Base-by-base conservation (phyloP, 805 yeast species). In the Lipomyces yamadae region DNA sequence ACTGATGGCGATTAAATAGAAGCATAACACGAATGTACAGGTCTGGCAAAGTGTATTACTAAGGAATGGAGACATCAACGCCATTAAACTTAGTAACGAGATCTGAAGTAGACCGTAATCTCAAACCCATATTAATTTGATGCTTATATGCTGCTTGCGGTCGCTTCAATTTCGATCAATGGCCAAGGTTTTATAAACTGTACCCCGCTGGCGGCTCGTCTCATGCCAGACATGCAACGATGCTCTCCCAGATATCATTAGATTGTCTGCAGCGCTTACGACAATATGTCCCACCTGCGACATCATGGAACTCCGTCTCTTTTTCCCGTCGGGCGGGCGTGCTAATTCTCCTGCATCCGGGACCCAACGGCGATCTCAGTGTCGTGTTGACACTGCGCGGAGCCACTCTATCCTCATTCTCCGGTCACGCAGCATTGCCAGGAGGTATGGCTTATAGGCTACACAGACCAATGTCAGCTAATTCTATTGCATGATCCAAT, bases 371-470 rank as follows among this genome's bases (percentile, higher is more conserved):
- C 4, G 96, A 92, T 71, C 77, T 92, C 24, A 78, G 94, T 56
- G 96, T 91, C 39, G 81, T 93, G 2, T 78, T 93, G 60, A 93
- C 98, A 0, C 87, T 89, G 72, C 78, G 98, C 68, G 87, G 96
- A 2, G 81, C 89, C 58, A 81, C 83, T 48, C 80, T 94, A 72
- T 81, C 86, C 59, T 85, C 85, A 62, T 93, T 92, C 78, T 89
- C 95, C 0, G 97, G 98, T 4, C 97, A 93, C 76, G 90, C 90
- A 4, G 91, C 97, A 1, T 81, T 93, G 7, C 98, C 98, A 3
- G 98, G 98, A 2, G 98, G 98, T 7, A 88, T 11, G 85, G 73
- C 88, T 91, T 7, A 93, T 89, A 11, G 39, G 6, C 32, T 6
- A 10, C 7, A n/a, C n/a, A n/a, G 29, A n/a, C n/a, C 42, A 32